Evolutionary conservation across 1,139 yeast genomes (phyloP).

Genomic region (Sugiyamaella pinicola): DNA sequence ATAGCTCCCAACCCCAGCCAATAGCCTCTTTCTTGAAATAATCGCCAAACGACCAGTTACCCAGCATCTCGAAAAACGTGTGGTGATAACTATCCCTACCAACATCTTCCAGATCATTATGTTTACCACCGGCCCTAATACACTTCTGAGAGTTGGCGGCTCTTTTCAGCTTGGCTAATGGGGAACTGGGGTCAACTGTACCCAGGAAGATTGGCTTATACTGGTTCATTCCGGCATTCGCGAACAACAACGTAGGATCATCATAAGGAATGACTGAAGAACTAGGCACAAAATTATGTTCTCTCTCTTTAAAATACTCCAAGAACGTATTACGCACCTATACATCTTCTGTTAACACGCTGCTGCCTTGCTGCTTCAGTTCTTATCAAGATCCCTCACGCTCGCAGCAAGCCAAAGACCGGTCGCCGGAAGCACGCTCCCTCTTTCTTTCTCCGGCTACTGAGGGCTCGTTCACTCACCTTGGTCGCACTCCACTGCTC

Average conservation of each 20-base stretch:
- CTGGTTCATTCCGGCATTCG: conserved; percentile 99
- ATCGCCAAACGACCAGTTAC: conserved; percentile 99
- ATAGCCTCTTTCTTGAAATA: conserved; percentile 95
- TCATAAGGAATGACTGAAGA: conserved; percentile 97
- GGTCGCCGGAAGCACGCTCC: no score
- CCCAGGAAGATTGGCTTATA: conserved; percentile 96
- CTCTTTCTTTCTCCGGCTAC: background rate
- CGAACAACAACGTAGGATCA: conserved; percentile 92
- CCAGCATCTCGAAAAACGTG: conserved; percentile 98
- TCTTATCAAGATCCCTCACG: background rate
- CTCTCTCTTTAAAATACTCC: conserved; percentile 67
- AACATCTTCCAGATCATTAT: conserved; percentile 96
- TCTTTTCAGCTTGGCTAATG: conserved; percentile 77
- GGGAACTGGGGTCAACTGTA: conserved; percentile 92
- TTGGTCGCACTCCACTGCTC: conserved; percentile 15
- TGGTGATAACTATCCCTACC: conserved; percentile 98
- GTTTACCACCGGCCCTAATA: conserved; percentile 99
- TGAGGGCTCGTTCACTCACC: conserved; percentile 3
- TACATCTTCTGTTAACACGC: conserved; percentile 1
- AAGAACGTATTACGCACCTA: conserved; percentile 82
- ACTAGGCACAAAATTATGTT: conserved; percentile 83
- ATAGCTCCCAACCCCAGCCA: conserved; percentile 83
- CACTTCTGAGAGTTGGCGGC: conserved; percentile 97
- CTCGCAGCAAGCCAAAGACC: no score
- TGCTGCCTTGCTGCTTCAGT: no score